A percentile compares a stretch with the other conserved stretches of the same genome.
Conservation (phyloP, 129 eudicot genomes). For the Smallanthus sonchifolius region DNA sequence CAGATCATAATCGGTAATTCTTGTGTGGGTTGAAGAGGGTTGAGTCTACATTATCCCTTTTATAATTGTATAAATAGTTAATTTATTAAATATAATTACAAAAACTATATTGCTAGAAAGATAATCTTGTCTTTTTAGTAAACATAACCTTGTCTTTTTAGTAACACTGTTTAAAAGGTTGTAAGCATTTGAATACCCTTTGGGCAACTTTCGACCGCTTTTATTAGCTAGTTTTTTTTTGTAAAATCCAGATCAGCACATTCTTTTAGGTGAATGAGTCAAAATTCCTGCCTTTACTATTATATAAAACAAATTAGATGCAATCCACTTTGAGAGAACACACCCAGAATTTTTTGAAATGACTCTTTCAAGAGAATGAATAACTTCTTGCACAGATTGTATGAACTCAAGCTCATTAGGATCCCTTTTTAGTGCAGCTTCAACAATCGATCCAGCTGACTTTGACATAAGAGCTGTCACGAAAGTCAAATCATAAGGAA, state of each 20-base stretch:
- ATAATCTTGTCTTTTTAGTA: background rate
- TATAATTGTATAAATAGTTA: background rate
- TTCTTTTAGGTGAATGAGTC: background rate
- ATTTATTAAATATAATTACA: background rate
- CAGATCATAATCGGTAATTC: background rate
- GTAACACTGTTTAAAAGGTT: background rate
- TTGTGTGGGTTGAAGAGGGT: background rate
- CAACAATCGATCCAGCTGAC: conserved; percentile 98
- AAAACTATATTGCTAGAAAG: background rate
- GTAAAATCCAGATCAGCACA: background rate
- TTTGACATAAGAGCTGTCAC: conserved; percentile 92
- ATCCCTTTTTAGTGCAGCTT: conserved; percentile 96
- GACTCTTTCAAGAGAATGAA: conserved; percentile 90
- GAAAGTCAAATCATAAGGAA: conserved; percentile 20
- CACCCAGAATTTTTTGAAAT: conserved; percentile 82
- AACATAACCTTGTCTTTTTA: background rate
- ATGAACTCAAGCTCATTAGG: conserved; percentile 91
- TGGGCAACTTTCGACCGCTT: background rate
- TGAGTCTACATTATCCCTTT: background rate
- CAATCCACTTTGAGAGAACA: conserved; percentile 16
- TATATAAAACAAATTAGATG: background rate
- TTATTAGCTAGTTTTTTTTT: background rate
- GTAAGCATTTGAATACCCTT: background rate
- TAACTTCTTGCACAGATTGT: conserved; percentile 89
- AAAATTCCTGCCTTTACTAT: background rate